Evolutionary conservation across 768 basidiomycete genomes (phyloP).

Genomic region (Serendipita sp.): DNA sequence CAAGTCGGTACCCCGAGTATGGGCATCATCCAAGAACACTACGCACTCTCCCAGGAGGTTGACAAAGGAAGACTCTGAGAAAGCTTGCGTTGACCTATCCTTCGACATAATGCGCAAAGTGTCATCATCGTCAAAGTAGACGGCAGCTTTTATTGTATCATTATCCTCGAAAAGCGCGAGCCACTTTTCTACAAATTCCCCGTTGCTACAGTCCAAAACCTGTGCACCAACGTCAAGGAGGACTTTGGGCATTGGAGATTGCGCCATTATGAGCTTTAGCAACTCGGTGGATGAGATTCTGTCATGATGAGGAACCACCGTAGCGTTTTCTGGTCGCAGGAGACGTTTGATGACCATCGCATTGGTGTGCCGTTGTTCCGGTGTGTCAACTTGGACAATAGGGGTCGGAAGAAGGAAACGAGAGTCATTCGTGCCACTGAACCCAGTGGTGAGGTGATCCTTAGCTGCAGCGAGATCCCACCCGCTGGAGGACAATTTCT

Average conservation of each 20-base stretch:
- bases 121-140: slow-evolving; percentile 30
- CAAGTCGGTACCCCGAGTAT: slow-evolving; percentile 38
- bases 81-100: slow-evolving; percentile 22
- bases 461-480: slow-evolving; percentile 38
- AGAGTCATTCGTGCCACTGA: slow-evolving; percentile 43
- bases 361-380: slow-evolving; percentile 30
- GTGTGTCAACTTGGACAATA: slow-evolving; percentile 24
- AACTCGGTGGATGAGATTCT: slow-evolving; percentile 16
- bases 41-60: slow-evolving; percentile 25
- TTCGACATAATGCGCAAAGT: slow-evolving; percentile 23
- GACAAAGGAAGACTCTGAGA: slow-evolving; percentile 25
- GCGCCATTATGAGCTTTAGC: slow-evolving; percentile 21
- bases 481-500: slow-evolving; percentile 32
- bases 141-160: slow-evolving; percentile 23
- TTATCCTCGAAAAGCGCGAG: slow-evolving; percentile 15
- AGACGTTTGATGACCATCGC: slow-evolving; percentile 25
- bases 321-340: slow-evolving; percentile 27
- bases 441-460: slow-evolving; percentile 28
- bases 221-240: slow-evolving; percentile 43
- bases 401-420: slow-evolving; percentile 22
- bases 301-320: slow-evolving; percentile 20
- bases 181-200: slow-evolving; percentile 28
- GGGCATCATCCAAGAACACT: slow-evolving; percentile 39
- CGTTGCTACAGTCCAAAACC: slow-evolving; percentile 35
- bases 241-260: slow-evolving; percentile 24